These are phyloP conservation scores for Pleurotus platypus DNA, from an alignment of 768 basidiomycete genomes.

Conservation along the genomic window DNA sequence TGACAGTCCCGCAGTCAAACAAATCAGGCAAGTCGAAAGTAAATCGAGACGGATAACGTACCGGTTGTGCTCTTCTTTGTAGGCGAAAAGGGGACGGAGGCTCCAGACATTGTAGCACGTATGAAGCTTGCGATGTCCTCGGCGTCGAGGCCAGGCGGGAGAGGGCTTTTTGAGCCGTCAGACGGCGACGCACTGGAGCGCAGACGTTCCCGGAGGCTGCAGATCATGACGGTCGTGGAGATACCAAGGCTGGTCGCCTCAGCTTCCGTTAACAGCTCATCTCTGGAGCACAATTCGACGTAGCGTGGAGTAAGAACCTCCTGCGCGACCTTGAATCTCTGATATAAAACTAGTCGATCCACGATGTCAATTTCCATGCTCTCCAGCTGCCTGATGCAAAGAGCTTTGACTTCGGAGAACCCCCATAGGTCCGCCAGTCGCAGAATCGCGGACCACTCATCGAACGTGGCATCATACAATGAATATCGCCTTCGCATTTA, in stretches of 20 bases:
- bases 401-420: slow-evolving; percentile 46
- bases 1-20: no score
- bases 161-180: slow-evolving; percentile 10
- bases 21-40: no score
- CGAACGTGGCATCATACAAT: slow-evolving; percentile 43
- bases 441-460: slow-evolving; percentile 55
- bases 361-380: slow-evolving; percentile 38
- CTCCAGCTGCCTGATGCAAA: slow-evolving; percentile 54
- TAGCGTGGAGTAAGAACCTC: slow-evolving; percentile 41
- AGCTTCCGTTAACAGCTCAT: slow-evolving; percentile 33
- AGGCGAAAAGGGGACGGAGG: neutral
- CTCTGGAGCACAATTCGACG: slow-evolving; percentile 32
- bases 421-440: slow-evolving; percentile 50
- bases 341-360: slow-evolving; percentile 50
- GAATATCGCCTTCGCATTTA: slow-evolving; percentile 43
- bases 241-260: slow-evolving; percentile 43
- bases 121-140: slow-evolving; percentile 3
- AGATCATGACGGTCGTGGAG: slow-evolving; percentile 28
- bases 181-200: slow-evolving; percentile 12
- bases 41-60: no score
- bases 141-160: slow-evolving; percentile 7
- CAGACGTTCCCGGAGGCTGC: slow-evolving; percentile 8
- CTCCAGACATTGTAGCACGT: neutral
- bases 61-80: no score
- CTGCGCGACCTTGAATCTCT: slow-evolving; percentile 30